Percentiles rank a stretch among this genome's conserved stretches.
phyloP scores from a whole-genome alignment of 2,329 filamentous ascomycete species.

The Zymoseptoria crescenta region DNA sequence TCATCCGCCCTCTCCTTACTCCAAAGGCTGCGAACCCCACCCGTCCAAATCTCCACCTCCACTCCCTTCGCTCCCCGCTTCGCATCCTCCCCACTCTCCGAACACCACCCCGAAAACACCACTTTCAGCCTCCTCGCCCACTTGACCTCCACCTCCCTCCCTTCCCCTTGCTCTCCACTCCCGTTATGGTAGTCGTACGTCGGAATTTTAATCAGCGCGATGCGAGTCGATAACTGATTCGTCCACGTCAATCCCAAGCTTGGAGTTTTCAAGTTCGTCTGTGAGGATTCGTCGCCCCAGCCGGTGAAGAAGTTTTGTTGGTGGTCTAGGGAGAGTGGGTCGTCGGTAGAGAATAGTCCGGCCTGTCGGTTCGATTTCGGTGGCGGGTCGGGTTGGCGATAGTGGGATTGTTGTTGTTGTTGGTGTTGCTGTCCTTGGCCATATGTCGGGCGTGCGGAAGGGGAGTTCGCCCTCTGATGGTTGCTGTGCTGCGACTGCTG shows the following conservation, averaged over 20 bases:
- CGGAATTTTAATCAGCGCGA: conserved; percentile 70
- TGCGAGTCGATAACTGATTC: conserved; percentile 74
- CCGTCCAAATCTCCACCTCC: background rate
- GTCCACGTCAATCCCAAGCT: conserved; percentile 85
- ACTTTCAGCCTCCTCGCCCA: background rate
- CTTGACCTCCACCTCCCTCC: background rate
- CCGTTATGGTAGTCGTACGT: conserved; percentile 31
- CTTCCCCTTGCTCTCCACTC: background rate
- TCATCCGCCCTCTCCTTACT: background rate
- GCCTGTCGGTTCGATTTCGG: conserved; percentile 11
- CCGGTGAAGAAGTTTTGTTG: conserved; percentile 94
- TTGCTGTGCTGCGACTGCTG: conserved; percentile 15
- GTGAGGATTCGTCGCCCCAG: conserved; percentile 62
- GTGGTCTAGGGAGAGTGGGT: conserved; percentile 68
- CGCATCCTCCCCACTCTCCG: background rate
- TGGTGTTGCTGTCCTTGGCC: background rate
- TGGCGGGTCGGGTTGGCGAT: background rate
- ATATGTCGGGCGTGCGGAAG: background rate
- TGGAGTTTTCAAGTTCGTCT: conserved; percentile 64
- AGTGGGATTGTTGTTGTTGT: background rate
- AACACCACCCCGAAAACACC: background rate
- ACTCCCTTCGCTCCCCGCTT: background rate
- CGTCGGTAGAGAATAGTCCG: conserved; percentile 35
- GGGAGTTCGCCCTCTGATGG: conserved; percentile 1
- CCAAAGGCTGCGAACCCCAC: background rate